phyloP scores from a whole-genome alignment of 2,329 filamentous ascomycete genomes.

The Elsinoe necatrix region DNA sequence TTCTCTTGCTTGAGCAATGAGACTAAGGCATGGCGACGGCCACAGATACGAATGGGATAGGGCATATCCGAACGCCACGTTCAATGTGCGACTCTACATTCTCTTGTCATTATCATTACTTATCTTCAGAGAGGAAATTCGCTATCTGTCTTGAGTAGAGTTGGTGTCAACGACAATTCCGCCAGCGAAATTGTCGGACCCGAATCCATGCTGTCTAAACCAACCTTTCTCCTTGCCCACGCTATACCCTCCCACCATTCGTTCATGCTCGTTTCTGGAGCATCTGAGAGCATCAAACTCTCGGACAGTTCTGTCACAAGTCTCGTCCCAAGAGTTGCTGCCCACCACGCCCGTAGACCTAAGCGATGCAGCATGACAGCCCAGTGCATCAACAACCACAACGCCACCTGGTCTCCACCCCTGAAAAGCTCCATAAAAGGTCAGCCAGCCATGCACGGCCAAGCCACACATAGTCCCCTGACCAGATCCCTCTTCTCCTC shows the following conservation, averaged over 20 bases:
- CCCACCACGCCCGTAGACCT: slow-evolving; percentile 3
- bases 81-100: background rate
- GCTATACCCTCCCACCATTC: slow-evolving; percentile 11
- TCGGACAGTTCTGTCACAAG: slow-evolving; percentile 18
- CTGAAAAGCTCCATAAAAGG: background rate
- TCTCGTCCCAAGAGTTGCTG: background rate
- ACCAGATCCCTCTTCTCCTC: slow-evolving; percentile 7
- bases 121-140: background rate
- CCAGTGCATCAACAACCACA: slow-evolving; percentile 14
- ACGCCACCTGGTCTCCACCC: slow-evolving; percentile 3
- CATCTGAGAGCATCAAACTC: slow-evolving; percentile 7
- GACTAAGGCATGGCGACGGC: no score
- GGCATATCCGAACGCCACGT: background rate
- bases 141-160: background rate
- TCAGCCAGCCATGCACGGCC: background rate
- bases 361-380: slow-evolving; percentile 2
- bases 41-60: no score
- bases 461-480: background rate
- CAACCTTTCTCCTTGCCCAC: background rate
- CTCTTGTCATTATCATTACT: background rate
- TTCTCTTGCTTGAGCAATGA: no score
- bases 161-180: background rate
- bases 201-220: background rate
- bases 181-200: background rate
- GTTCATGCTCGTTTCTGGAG: background rate